phyloP scores from a whole-genome alignment of 1,284 basidiomycete genomes.

The Sutorius eximius region DNA sequence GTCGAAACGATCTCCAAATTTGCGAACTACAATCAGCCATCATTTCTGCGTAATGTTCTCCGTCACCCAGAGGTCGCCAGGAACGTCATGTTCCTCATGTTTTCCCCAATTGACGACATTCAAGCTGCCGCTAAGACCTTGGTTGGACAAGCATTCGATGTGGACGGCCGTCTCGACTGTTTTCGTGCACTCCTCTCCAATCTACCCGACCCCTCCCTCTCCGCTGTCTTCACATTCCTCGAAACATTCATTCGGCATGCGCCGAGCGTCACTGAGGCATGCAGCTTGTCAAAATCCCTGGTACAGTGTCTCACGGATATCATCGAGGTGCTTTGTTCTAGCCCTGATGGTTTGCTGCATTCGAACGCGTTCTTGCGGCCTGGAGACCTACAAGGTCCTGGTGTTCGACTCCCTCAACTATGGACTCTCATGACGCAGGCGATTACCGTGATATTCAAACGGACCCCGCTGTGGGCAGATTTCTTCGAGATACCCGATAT shows the following conservation, averaged over 20 bases:
- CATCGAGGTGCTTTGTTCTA: constrained; percentile 81
- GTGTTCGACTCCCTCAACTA: constrained; percentile 61
- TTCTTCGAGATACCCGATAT: constrained; percentile 81
- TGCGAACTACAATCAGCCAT: constrained; percentile 55
- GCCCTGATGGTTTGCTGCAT: constrained; percentile 67
- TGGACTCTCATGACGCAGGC: constrained; percentile 84
- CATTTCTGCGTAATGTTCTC: constrained; percentile 54
- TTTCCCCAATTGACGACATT: constrained; percentile 78
- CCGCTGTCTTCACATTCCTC: constrained; percentile 69
- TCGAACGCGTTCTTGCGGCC: constrained; percentile 55
- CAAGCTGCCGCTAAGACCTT: constrained; percentile 74
- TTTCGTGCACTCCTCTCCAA: constrained; percentile 74
- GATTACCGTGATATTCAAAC: constrained; percentile 80
- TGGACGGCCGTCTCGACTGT: constrained; percentile 83
- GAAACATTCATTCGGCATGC: constrained; percentile 66
- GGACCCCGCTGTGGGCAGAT: constrained; percentile 78
- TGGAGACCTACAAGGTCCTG: constrained; percentile 44
- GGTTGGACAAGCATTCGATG: constrained; percentile 80
- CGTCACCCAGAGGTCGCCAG: constrained; percentile 51
- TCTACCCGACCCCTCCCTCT: constrained; percentile 62
- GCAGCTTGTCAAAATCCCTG: constrained; percentile 80
- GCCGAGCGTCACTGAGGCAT: constrained; percentile 74
- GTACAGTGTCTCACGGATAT: constrained; percentile 91
- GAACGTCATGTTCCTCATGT: constrained; percentile 63
- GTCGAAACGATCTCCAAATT: constrained; percentile 60